A percentile compares a stretch with the other conserved stretches of the same genome.
These are phyloP conservation scores for Polysphondylium violaceum DNA, from an alignment of 78 protist species.

Conservation along the genomic window DNA sequence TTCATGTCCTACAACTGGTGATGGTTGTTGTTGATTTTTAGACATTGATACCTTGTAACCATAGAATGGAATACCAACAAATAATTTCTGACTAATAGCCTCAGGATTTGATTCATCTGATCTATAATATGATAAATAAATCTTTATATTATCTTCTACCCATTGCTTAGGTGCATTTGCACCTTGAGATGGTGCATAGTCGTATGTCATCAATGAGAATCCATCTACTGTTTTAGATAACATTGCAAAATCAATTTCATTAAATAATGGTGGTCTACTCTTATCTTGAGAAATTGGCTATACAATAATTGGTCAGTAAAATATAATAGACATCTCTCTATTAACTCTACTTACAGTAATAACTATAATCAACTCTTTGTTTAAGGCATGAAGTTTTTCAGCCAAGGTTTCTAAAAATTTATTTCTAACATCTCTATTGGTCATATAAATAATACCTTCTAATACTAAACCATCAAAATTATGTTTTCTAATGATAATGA, in stretches of 20 bases:
- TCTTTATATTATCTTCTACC: conserved; percentile 11
- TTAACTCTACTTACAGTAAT: not conserved
- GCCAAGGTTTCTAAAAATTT: not conserved
- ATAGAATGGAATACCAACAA: conserved; percentile 60
- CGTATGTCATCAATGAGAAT: conserved; percentile 68
- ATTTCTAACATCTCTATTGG: conserved; percentile 10
- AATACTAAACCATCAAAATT: conserved; percentile 63
- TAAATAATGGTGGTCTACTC: not conserved
- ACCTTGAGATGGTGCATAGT: conserved; percentile 29
- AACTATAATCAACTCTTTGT: conserved; percentile 44
- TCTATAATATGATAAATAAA: not conserved
- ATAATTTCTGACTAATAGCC: not conserved
- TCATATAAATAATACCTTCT: conserved; percentile 24
- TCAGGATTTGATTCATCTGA: not conserved
- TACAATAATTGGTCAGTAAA: not conserved
- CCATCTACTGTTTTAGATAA: conserved; percentile 32
- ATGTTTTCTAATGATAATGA: not conserved
- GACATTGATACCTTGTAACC: conserved; percentile 20
- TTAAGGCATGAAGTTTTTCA: not conserved
- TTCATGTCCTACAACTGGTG: conserved; percentile 13
- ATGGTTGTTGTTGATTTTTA: not conserved
- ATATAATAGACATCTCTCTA: not conserved
- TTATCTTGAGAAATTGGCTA: conserved; percentile 42
- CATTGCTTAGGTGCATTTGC: conserved; percentile 8
- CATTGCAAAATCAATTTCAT: not conserved